These are phyloP conservation scores for Chaetomium cochliodes DNA, from an alignment of 495 filamentous ascomycete species.

Conservation along the genomic window DNA sequence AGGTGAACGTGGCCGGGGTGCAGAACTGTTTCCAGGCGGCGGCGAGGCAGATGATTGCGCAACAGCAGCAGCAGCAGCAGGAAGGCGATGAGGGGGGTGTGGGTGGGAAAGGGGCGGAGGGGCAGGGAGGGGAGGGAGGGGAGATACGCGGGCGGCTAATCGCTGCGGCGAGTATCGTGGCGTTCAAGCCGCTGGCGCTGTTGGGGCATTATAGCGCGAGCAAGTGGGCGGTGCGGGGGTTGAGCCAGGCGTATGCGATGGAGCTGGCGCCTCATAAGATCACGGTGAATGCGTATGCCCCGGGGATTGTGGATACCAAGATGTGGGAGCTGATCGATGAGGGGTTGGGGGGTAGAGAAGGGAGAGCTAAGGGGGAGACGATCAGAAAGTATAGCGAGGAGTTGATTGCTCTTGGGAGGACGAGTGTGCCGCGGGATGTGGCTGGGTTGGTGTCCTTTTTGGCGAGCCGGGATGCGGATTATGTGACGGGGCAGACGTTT, in stretches of 20 bases:
- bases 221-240: slow-evolving; percentile 60
- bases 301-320: slow-evolving; percentile 59
- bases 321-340: slow-evolving; percentile 63
- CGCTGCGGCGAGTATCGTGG: slow-evolving; percentile 55
- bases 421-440: slow-evolving; percentile 58
- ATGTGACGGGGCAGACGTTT: slow-evolving; percentile 62
- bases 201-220: slow-evolving; percentile 57
- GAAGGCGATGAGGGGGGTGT: too few species aligned
- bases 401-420: slow-evolving; percentile 52
- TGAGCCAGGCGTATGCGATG: slow-evolving; percentile 59
- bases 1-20: slow-evolving; percentile 57
- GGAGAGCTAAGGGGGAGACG: slow-evolving; percentile 50
- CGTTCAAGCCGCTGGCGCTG: slow-evolving; percentile 53
- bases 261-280: slow-evolving; percentile 58
- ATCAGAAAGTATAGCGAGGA: slow-evolving; percentile 47
- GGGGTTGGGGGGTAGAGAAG: slow-evolving; percentile 46
- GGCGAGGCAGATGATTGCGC: slow-evolving; percentile 55
- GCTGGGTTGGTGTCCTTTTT: slow-evolving; percentile 57
- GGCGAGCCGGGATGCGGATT: slow-evolving; percentile 54
- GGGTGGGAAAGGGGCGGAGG: too few species aligned
- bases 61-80: too few species aligned
- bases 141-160: slow-evolving; percentile 53
- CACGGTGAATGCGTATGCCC: slow-evolving; percentile 62
- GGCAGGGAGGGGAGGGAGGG: neutral
- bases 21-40: slow-evolving; percentile 57